Evolutionary conservation across 345 rosid species (phyloP), one percentile per base, ranked within the genome.

Genomic region (Clausena lansium): DNA sequence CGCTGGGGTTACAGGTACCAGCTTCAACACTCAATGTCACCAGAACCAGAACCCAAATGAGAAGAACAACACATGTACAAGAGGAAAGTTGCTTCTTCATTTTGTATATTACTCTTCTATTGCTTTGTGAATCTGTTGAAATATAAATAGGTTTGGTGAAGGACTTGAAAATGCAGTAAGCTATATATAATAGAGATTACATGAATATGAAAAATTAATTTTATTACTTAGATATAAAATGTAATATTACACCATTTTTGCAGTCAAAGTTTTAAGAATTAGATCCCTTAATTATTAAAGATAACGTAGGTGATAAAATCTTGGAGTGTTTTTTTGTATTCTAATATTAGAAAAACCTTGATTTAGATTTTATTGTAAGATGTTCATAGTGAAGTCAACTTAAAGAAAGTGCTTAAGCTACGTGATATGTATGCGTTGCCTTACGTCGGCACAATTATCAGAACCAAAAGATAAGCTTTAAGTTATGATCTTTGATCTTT

Each of bases 1-100:
- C 78, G 10, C 86, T 81, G 9, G 77, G 80, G 22, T 25, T 70
- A 81, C 79, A 80, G 24, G 75, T 66, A 28, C 20, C 28, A 17
- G 71, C 72, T 8, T 80, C 72, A 55, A 74, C 67, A 0, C 32
- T 63, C 8, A 39, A 13, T 39, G 67, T 6, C 20, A 72, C 32
- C 24, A 79, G 33, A 32, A 76, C 25, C 52, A 66, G 41, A 14
- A 71, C 50, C 17, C 50, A 45, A 45, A 45, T 45, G 5, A 45
- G 50, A 45, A 45, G 17, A 45, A 45, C 50, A 45, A 0, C 50
- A n/a, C n/a, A n/a, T n/a, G n/a, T n/a, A 45, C 1, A 11, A 45
- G 50, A 45, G 50, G 17, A 45, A 11, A 45, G 50, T 13, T 45
- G 50, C 50, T 45, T 45, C 50, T 45, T 45, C 50, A 45, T 45